Conservation (phyloP, 2,329 filamentous ascomycete genomes). For the Colletotrichum magnum region DNA sequence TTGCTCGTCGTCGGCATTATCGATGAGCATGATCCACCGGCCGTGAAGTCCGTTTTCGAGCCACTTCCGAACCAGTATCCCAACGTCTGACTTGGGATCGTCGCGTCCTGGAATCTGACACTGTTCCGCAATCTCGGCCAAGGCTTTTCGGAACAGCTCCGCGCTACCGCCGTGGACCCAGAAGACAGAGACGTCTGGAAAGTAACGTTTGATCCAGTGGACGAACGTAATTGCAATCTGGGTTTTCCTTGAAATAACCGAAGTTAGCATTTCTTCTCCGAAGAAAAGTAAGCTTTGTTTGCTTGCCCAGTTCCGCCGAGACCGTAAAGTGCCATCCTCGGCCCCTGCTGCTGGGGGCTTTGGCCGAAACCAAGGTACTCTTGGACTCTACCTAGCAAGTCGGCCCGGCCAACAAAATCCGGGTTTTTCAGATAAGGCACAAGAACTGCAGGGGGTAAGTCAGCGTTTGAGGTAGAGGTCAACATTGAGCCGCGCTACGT, state of each 20-base stretch:
- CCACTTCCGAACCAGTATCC: conserved; percentile 48
- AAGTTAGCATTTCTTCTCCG: too few species aligned
- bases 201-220: conserved; percentile 43
- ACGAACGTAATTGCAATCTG: conserved; percentile 50
- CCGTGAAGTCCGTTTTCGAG: conserved; percentile 41
- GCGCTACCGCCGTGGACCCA: conserved; percentile 51
- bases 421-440: too few species aligned
- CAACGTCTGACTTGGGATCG: conserved; percentile 43
- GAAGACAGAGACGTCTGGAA: conserved; percentile 48
- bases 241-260: conserved; percentile 46
- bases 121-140: conserved; percentile 45
- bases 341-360: too few species aligned
- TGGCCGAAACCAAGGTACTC: too few species aligned
- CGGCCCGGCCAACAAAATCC: too few species aligned
- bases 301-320: too few species aligned
- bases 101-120: conserved; percentile 45
- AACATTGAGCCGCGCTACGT: too few species aligned
- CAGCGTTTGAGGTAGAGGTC: too few species aligned
- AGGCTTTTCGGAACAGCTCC: conserved; percentile 49
- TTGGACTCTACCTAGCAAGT: too few species aligned
- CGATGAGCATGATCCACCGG: not conserved
- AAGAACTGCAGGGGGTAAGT: too few species aligned
- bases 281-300: too few species aligned
- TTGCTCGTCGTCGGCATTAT: not conserved
- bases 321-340: too few species aligned